Evolutionary conservation across 2,329 filamentous ascomycete genomes (phyloP).

Genomic region (Pseudogymnoascus verrucosus): DNA sequence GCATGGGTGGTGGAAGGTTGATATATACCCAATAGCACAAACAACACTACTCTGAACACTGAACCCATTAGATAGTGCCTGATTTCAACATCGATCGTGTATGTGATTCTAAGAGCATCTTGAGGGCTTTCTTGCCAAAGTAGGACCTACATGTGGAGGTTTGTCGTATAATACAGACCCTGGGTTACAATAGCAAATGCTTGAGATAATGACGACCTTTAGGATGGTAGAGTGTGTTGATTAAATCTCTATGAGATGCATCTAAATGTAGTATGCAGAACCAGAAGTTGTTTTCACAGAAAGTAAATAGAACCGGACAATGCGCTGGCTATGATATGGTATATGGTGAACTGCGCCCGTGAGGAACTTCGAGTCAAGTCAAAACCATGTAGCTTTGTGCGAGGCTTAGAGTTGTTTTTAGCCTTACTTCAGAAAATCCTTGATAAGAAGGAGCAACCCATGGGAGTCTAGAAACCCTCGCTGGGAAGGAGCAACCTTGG

Average conservation of each 20-base stretch:
- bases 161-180: not conserved
- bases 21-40: constrained; percentile 8
- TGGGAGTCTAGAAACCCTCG: not conserved
- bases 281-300: not conserved
- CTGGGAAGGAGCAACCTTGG: not conserved
- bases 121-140: not conserved
- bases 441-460: not conserved
- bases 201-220: not conserved
- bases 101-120: not conserved
- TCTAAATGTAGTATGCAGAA: not conserved
- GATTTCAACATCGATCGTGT: not conserved
- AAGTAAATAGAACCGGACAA: not conserved
- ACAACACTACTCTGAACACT: constrained; percentile 1
- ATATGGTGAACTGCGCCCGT: not conserved
- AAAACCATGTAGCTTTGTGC: not conserved
- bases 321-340: not conserved
- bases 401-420: not conserved
- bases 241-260: not conserved
- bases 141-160: not conserved
- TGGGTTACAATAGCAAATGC: not conserved
- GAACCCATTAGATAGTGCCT: not conserved
- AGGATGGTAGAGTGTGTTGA: not conserved
- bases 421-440: not conserved
- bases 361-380: not conserved
- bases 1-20: not conserved